These are phyloP conservation scores for Gossypium herbaceum DNA, from an alignment of 345 rosid species.

Conservation along the genomic window DNA sequence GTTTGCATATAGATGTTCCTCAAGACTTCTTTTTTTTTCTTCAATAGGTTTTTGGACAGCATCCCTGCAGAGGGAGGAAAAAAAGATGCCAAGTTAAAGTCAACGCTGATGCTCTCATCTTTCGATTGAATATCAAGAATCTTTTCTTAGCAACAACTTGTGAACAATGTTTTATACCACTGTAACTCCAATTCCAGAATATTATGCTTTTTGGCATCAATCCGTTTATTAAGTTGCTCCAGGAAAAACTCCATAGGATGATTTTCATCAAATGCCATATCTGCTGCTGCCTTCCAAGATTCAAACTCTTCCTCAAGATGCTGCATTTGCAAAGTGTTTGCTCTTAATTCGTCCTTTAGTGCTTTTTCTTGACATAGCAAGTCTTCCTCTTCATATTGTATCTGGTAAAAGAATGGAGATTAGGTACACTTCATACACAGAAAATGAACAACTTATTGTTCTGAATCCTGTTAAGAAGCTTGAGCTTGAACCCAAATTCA, in stretches of 20 bases:
- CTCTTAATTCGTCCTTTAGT: constrained; percentile 35
- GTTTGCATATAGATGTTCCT: constrained; percentile 50
- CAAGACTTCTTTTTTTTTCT: constrained; percentile 51
- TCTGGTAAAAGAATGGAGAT: constrained; percentile 34
- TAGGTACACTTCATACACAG: neutral
- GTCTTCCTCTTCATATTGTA: constrained; percentile 23
- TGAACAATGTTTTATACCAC: constrained; percentile 37
- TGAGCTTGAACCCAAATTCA: neutral
- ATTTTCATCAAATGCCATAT: constrained; percentile 46
- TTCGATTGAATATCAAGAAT: neutral
- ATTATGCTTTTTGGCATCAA: constrained; percentile 35
- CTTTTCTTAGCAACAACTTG: constrained; percentile 11
- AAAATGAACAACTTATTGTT: neutral
- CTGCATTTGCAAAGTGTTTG: constrained; percentile 36
- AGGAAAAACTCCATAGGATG: constrained; percentile 44
- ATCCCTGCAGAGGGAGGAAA: constrained; percentile 41
- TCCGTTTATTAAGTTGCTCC: constrained; percentile 44
- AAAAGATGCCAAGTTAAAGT: constrained; percentile 6
- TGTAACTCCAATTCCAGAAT: constrained; percentile 41
- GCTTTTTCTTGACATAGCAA: constrained; percentile 32
- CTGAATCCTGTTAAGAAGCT: constrained; percentile 4
- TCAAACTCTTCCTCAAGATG: constrained; percentile 52
- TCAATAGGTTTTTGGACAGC: constrained; percentile 44
- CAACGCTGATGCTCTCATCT: neutral
- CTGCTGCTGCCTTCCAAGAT: constrained; percentile 48